Evolutionary conservation across 768 basidiomycete genomes (phyloP).

Genomic region (Hortiboletus campestris): DNA sequence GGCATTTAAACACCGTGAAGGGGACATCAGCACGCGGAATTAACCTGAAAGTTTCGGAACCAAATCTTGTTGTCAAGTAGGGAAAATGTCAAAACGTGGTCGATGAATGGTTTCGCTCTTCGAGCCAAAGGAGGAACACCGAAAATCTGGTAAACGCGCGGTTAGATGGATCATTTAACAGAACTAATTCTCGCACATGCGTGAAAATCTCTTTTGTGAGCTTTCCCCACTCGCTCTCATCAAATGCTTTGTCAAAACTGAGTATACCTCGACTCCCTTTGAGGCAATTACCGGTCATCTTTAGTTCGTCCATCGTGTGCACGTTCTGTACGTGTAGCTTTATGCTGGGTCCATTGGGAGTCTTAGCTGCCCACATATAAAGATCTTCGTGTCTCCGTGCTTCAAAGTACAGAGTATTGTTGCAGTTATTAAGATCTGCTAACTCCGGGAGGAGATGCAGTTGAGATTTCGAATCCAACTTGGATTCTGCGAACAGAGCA

Average conservation of each 20-base stretch:
- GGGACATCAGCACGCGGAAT: constrained; percentile 13
- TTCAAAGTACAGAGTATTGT: constrained; percentile 97
- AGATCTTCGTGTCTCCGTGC: constrained; percentile 93
- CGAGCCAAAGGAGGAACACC: constrained; percentile 90
- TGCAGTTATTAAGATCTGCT: constrained; percentile 96
- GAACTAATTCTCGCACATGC: constrained; percentile 55
- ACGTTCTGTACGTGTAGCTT: constrained; percentile 98
- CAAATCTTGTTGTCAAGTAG: constrained; percentile 95
- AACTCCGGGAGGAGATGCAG: constrained; percentile 91
- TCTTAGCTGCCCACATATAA: constrained; percentile 95
- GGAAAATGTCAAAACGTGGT: constrained; percentile 96
- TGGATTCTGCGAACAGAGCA: constrained; percentile 64
- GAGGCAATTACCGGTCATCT: constrained; percentile 98
- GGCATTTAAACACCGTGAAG: background rate
- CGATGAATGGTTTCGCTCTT: constrained; percentile 94
- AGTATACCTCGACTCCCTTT: constrained; percentile 92
- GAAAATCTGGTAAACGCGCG: constrained; percentile 65
- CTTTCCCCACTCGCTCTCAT: constrained; percentile 81
- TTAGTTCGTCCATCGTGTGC: constrained; percentile 99
- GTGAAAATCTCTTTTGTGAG: constrained; percentile 92
- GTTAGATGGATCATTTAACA: constrained; percentile 1
- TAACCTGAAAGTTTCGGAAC: constrained; percentile 98
- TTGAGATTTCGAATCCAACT: constrained; percentile 95
- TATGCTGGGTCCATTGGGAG: constrained; percentile 95
- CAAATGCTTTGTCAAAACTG: constrained; percentile 89